Evolutionary conservation across 345 rosid species (phyloP), one percentile per base, ranked within the genome.

Genomic region (Gossypium mustelinum): DNA sequence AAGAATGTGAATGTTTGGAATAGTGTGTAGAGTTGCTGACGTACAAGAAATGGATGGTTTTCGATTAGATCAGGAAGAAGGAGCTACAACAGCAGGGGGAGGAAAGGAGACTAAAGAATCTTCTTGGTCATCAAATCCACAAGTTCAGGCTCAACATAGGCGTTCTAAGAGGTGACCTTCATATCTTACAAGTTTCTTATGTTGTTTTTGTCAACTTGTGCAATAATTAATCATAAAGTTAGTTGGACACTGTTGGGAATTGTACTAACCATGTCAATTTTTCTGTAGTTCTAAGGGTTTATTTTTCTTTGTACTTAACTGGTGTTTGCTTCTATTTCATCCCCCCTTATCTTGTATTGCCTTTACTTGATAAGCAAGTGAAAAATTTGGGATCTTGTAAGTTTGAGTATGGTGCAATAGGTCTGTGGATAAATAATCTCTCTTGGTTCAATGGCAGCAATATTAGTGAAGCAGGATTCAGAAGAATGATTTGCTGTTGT

Each of bases 81-180:
- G 73, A 29, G 73, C 39, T 73, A 52, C 14, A 18, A 48, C 68
- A 68, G 60, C 45, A 68, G 73, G 9, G 17, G 45, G 58, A 68
- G 62, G 68, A 75, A 83, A 77, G 83, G 82, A 63, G 63, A 72
- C 60, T 50, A 79, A 79, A 79, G 82, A 68, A 72, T 73, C 78
- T 73, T 77, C 84, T 74, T 76, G 85, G 72, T 74, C 77, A 48
- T 66, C 78, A 39, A 67, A 43, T 75, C 43, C 59, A 8, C 77
- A 17, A 64, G 66, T 75, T 70, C 80, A 75, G 84, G 74, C 70
- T 57, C 87, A 77, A 34, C 97, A 94, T 73, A 86, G 90, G 75
- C 89, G 97, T 50, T 94, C 94, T 18, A 90, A 87, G 83, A 90
- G 98, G 98, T 90, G 72, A 3, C 22, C 63, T 75, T 29, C 47